phyloP scores from a whole-genome alignment of 1,284 basidiomycete species.

The Ceratobasidium sp. region DNA sequence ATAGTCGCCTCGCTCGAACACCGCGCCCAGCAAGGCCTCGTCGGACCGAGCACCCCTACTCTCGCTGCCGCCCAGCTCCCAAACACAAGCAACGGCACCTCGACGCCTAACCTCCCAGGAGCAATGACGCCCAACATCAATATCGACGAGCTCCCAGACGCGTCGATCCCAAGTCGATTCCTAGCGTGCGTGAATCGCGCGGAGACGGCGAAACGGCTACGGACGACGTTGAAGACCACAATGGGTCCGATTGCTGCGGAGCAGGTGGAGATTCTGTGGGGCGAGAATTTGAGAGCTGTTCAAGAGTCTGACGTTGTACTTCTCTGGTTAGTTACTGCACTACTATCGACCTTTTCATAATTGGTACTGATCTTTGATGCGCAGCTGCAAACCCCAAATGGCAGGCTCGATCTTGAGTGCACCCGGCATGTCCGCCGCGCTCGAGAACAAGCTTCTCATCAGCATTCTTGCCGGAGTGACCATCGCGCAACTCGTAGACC shows the following conservation, averaged over 20 bases:
- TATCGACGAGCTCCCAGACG: slow-evolving; percentile 65
- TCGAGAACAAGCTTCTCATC: slow-evolving; percentile 91
- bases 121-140: slow-evolving; percentile 50
- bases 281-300: slow-evolving; percentile 80
- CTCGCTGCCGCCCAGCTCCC: slow-evolving; percentile 49
- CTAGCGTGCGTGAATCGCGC: slow-evolving; percentile 89
- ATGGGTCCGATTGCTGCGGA: slow-evolving; percentile 51
- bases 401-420: slow-evolving; percentile 82
- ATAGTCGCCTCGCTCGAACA: slow-evolving; percentile 80
- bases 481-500: slow-evolving; percentile 80
- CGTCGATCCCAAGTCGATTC: slow-evolving; percentile 83
- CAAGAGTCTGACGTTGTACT: slow-evolving; percentile 85
- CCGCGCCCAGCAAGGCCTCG: slow-evolving; percentile 55
- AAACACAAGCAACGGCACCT: slow-evolving; percentile 75
- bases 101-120: slow-evolving; percentile 70
- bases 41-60: slow-evolving; percentile 50
- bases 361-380: not conserved
- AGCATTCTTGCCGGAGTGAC: slow-evolving; percentile 97
- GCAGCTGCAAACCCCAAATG: slow-evolving; percentile 93
- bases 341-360: not conserved
- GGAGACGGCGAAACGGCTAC: slow-evolving; percentile 81
- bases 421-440: slow-evolving; percentile 86
- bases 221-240: slow-evolving; percentile 65
- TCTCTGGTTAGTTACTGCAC: slow-evolving; percentile 73
- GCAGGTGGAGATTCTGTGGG: slow-evolving; percentile 77